Conservation (phyloP, 2,329 filamentous ascomycete species). For the Talaromyces sp. region DNA sequence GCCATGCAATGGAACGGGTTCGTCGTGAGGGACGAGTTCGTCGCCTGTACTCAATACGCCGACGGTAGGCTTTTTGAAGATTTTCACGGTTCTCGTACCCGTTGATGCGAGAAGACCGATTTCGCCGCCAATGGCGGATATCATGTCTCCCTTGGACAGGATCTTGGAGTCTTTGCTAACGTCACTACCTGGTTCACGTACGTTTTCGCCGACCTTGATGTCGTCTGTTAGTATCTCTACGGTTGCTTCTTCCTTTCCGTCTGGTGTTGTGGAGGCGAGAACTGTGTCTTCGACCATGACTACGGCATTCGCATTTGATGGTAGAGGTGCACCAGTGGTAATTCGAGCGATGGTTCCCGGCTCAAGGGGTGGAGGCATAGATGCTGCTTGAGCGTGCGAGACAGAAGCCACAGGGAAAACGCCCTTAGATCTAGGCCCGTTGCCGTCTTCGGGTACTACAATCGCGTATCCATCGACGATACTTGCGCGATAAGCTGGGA, state of each 20-base stretch:
- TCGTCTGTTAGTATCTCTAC: conserved; percentile 79
- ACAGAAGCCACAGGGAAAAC: conserved; percentile 81
- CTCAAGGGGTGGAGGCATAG: conserved; percentile 59
- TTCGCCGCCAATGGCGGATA: conserved; percentile 84
- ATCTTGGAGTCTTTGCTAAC: conserved; percentile 67
- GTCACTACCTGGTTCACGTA: conserved; percentile 88
- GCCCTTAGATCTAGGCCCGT: conserved; percentile 65
- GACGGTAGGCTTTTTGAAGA: conserved; percentile 73
- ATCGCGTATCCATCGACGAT: conserved; percentile 97
- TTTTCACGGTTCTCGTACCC: conserved; percentile 66
- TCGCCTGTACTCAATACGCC: conserved; percentile 93
- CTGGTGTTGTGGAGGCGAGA: conserved; percentile 70
- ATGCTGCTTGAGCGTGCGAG: conserved; percentile 76
- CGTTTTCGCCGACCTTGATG: conserved; percentile 76
- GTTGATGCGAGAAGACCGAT: conserved; percentile 86
- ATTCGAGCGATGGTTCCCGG: conserved; percentile 81
- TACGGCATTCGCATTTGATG: conserved; percentile 82
- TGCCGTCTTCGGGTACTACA: conserved; percentile 53
- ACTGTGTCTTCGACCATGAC: conserved; percentile 96
- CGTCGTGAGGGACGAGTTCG: conserved; percentile 76
- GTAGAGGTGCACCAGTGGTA: conserved; percentile 89
- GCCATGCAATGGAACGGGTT: conserved; percentile 58
- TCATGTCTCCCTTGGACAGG: conserved; percentile 72
- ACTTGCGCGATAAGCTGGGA: conserved; percentile 90
- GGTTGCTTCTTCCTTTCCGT: conserved; percentile 79